Evolutionary conservation across 2,329 filamentous ascomycete genomes (phyloP).

Genomic region (Akanthomyces uredinophilus): DNA sequence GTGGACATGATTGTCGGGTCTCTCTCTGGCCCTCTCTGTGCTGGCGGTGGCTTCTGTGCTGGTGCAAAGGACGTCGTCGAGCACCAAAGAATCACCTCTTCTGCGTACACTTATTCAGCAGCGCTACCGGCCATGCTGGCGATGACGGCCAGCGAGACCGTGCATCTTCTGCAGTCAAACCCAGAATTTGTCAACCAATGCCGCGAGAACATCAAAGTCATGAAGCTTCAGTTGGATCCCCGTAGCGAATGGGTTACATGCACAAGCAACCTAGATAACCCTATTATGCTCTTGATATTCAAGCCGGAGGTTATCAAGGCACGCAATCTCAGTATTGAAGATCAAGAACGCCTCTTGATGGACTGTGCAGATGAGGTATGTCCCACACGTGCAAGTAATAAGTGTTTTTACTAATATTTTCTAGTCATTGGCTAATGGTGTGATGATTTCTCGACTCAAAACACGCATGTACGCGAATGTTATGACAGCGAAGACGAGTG

Average conservation of each 20-base stretch:
- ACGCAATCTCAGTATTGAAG: conserved; percentile 61
- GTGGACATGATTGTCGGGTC: conserved; percentile 98
- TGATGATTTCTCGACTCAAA: conserved; percentile 85
- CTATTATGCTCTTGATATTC: conserved; percentile 75
- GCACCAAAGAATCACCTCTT: conserved; percentile 89
- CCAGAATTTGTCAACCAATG: conserved; percentile 75
- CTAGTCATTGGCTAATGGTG: conserved; percentile 77
- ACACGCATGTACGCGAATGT: conserved; percentile 61
- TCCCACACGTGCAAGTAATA: not conserved
- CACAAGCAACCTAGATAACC: conserved; percentile 78
- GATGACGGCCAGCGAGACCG: conserved; percentile 90
- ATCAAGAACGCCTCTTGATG: conserved; percentile 80
- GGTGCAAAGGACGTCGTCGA: conserved; percentile 87
- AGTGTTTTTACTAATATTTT: conserved; percentile 14
- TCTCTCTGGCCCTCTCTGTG: conserved; percentile 82
- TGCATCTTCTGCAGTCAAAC: conserved; percentile 78
- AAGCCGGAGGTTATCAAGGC: conserved; percentile 76
- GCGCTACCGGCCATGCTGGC: conserved; percentile 89
- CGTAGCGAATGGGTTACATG: conserved; percentile 89
- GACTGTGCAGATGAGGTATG: conserved; percentile 95
- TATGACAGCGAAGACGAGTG: conserved; percentile 62
- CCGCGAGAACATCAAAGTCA: conserved; percentile 78
- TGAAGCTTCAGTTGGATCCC: conserved; percentile 84
- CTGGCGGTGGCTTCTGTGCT: conserved; percentile 92
- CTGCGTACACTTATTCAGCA: conserved; percentile 92